Evolutionary conservation across 2,329 filamentous ascomycete species (phyloP), one percentile per base, ranked within the genome.

Genomic region (Penicillium occitanis): DNA sequence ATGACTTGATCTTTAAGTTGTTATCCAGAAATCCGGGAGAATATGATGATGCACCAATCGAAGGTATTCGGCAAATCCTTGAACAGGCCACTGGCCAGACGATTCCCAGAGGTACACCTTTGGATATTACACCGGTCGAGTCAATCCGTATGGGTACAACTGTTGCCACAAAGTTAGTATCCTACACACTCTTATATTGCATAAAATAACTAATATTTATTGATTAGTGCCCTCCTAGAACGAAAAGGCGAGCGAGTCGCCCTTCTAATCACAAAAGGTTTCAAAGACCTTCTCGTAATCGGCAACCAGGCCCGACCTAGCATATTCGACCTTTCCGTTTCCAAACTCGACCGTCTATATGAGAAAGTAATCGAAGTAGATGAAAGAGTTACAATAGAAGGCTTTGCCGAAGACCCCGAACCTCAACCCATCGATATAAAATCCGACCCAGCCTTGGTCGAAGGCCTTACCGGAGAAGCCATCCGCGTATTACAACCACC

Each of bases 61-160:
- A 96, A 93, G 77, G 92, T 90, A 68, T 91, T 93, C 80, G 87
- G 71, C 92, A 93, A 73, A 91, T 90, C n/a, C 65, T 71, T 33
- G 69, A 69, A 66, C 66, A 65, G 44, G 68, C 67, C 30, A 63
- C 67, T 19, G 68, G 70, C 10, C 35, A 62, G 37, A 58, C 68
- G 22, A 66, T 70, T 30, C 67, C 71, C 1, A 67, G 71, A 35
- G 62, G 68, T 22, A 66, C 61, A 8, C 68, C 66, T 35, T 59
- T 72, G 28, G 65, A 68, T 59, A 66, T 70, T 65, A 53, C 58
- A 13, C 53, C 58, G 14, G 63, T 71, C 5, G 70, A 70, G 14
- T 70, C 66, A 2, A 95, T 96, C 74, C 88, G 92, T 63, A 96
- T 96, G 92, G 92, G 92, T 51, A 96, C 92, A 3, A 96, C 92